Base-by-base conservation (phyloP, 75 land plant genomes). In the Cunninghamia lanceolata region DNA sequence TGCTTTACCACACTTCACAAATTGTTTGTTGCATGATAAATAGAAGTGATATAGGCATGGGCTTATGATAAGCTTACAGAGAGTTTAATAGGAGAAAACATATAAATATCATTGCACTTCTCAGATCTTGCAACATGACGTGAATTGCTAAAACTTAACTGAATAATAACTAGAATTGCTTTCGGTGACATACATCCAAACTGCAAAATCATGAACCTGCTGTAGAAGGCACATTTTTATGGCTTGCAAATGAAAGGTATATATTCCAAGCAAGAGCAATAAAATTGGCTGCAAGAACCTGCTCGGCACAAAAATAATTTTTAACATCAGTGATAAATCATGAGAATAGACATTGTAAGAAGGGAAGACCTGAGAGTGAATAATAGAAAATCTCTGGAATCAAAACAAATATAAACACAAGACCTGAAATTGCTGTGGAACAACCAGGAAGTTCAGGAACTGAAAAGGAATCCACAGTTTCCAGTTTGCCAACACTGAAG, bases 401-500 rank as follows among this genome's bases (percentile, higher is more conserved):
- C 84, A 78, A 32, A 32, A 40, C 83, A 38, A 82, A 34, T 25
- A 85, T 25, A 82, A 59, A 85, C 78, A 76, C 75, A 34, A 73
- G 19, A 97, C 99, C 98, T 96, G 98, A 84, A 97, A 93, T 84
- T 95, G 91, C 84, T 94, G 99, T 32, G 97, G 97, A 45, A 96
- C 97, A 85, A 95, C 90, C 34, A 93, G 86, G 81, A 98, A 98
- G 85, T 96, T 96, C 81, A 98, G 85, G 86, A 94, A 94, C 84
- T 96, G 99, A 86, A 95, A 96, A 11, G 99, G 99, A 75, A 98
- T 91, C 99, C 99, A 96, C 38, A 98, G 89, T 81, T 96, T 94
- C 99, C 99, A 98, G 88, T 96, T 96, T 80, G 97, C 95, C 28
- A 94, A 0, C 25, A 96, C 99, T 54, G 97, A 30, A 50, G 96